These are phyloP conservation scores for Vitis cinerea DNA, from an alignment of 164 flowering plant genomes.

Conservation along the genomic window DNA sequence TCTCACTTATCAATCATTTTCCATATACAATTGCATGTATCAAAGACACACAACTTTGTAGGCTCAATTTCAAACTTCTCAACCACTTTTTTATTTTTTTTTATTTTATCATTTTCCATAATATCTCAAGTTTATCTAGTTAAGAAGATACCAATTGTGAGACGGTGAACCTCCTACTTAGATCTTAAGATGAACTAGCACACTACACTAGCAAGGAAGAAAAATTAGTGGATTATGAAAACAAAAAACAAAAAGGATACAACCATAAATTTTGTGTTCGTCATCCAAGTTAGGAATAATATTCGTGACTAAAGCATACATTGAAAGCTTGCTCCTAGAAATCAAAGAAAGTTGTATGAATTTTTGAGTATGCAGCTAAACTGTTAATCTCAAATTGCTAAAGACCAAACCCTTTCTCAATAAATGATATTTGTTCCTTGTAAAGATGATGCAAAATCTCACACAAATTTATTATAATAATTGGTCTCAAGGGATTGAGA, in stretches of 20 bases:
- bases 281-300: slow-evolving; percentile 60
- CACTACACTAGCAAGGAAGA: background rate
- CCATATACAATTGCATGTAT: slow-evolving; percentile 66
- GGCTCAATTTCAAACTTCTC: slow-evolving; percentile 61
- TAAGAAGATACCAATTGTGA: slow-evolving; percentile 24
- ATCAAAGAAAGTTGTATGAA: slow-evolving; percentile 10
- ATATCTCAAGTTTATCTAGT: slow-evolving; percentile 41
- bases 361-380: background rate
- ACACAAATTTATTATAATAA: too few relatives aligned
- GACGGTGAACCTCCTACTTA: background rate
- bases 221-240: background rate
- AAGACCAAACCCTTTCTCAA: too few relatives aligned
- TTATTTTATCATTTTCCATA: slow-evolving; percentile 63
- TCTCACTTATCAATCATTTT: slow-evolving; percentile 40
- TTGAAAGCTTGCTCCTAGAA: slow-evolving; percentile 71
- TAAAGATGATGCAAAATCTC: too few relatives aligned
- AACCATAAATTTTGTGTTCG: slow-evolving; percentile 49
- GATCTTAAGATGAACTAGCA: background rate
- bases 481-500: too few relatives aligned
- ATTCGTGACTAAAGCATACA: slow-evolving; percentile 82
- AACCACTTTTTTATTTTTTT: slow-evolving; percentile 35
- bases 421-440: too few relatives aligned
- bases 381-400: too few relatives aligned
- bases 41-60: slow-evolving; percentile 28
- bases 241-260: slow-evolving; percentile 56